Base-by-base conservation (phyloP, 305 asterid genomes). In the Caryopteris hybrid region DNA sequence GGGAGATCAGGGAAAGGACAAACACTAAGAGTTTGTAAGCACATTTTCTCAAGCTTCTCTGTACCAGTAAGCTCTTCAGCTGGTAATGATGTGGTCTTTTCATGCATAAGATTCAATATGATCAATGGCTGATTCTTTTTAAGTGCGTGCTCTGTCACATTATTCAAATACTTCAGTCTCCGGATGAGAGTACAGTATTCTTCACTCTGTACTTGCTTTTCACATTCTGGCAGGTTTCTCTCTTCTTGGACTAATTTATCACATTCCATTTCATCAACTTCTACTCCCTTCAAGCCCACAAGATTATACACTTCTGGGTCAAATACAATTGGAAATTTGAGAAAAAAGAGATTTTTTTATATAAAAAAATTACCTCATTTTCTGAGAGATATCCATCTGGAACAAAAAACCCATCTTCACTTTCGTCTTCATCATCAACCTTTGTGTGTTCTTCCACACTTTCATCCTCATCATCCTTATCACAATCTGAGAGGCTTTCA, bases 381-480 rank as follows among this genome's bases (percentile, higher is more conserved):
- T 86, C 96, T 0, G 96, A 92, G 48, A 92, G 96, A 87, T 92
- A 89, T 58, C 98, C 98, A 80, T 92, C 96, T 42, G 95, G 96
- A 47, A 92, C 98, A 36, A 92, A 83, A 70, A 92, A 92, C 2
- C 88, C 96, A 85, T 92, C 98, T 76, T 89, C 95, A 71, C 89
- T 86, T 71, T 84, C 98, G 58, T 89, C 95, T 68, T 87, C 96
- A 38, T 81, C 93, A 52, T 85, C 98, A 59, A 68, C 91, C 75
- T 74, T 83, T 42, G 80, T 43, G 48, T 72, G 81, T 25, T 79
- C 89, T 74, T 84, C 96, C 64, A 65, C 56, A 66, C 67, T 79
- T 75, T 82, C 94, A 67, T 81, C 91, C 58, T 84, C 94, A 42
- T 82, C 92, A 52, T 92, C 96, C 77, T 87, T 86, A 55, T 87